Conservation (phyloP, 441 rosid genomes). For the Dalechampia spathulata region DNA sequence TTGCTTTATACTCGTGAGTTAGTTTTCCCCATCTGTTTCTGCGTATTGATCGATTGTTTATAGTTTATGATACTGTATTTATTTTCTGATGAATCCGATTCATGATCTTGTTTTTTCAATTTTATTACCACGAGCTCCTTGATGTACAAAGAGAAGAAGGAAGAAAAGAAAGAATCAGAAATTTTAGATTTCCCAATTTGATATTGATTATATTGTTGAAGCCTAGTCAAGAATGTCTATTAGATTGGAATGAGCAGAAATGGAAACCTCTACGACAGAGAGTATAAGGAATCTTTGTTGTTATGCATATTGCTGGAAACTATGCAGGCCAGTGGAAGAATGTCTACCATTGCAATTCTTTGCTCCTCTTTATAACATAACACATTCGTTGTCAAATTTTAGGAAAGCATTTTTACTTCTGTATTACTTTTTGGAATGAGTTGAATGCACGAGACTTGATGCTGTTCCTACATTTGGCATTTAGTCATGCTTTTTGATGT, state of each 20-base stretch:
- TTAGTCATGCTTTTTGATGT: neutral
- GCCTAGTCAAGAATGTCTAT: neutral
- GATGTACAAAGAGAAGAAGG: neutral
- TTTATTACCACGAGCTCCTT: conserved; percentile 7
- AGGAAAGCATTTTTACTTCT: neutral
- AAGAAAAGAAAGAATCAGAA: neutral
- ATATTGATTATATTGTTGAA: neutral
- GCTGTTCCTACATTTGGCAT: neutral
- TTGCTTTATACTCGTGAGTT: conserved; percentile 92
- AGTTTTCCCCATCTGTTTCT: neutral
- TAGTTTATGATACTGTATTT: conserved; percentile 18
- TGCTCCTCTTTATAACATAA: neutral
- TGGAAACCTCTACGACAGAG: neutral
- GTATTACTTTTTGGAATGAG: neutral
- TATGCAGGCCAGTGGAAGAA: conserved; percentile 1
- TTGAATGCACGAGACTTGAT: neutral
- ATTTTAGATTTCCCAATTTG: neutral
- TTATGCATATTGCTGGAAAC: neutral
- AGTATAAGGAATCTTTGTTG: neutral
- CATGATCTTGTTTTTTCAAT: neutral
- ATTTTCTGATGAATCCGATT: neutral
- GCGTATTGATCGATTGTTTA: conserved; percentile 7
- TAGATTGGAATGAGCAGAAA: neutral
- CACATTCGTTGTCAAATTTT: neutral
- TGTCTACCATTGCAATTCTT: neutral